Percentiles rank a stretch among this genome's conserved stretches.
phyloP scores from a whole-genome alignment of 768 basidiomycete species.

The Tylopilus rubrobrunneus region DNA sequence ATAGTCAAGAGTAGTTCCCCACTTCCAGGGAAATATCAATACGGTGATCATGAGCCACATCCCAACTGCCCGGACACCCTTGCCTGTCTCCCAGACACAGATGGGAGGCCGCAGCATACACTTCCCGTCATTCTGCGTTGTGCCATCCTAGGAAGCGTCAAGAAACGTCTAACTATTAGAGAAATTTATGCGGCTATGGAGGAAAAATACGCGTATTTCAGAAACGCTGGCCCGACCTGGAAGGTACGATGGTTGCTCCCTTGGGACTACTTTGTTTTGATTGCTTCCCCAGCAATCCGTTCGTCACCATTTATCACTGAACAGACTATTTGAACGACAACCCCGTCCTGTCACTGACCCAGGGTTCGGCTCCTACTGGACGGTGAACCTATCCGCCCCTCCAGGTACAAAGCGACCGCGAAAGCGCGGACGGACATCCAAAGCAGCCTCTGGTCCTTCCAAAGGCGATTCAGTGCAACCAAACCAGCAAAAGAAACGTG shows the following conservation, averaged over 20 bases:
- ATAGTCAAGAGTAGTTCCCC: constrained; percentile 20
- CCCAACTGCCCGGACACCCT: constrained; percentile 76
- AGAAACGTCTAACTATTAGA: constrained; percentile 73
- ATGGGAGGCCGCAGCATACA: constrained; percentile 77
- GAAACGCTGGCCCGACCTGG: constrained; percentile 78
- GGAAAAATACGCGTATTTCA: constrained; percentile 78
- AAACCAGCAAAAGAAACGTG: constrained; percentile 36
- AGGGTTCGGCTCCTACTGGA: constrained; percentile 87
- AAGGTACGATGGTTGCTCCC: constrained; percentile 48
- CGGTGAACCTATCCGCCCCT: constrained; percentile 80
- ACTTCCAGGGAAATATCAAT: constrained; percentile 23
- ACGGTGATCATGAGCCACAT: constrained; percentile 55
- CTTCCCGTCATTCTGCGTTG: constrained; percentile 82
- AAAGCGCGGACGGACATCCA: constrained; percentile 66
- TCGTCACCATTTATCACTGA: constrained; percentile 78
- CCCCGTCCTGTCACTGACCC: constrained; percentile 81
- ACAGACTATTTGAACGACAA: constrained; percentile 78
- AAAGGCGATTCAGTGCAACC: constrained; percentile 7
- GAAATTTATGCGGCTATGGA: constrained; percentile 89
- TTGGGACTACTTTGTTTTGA: neutral
- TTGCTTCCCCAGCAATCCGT: constrained; percentile 68
- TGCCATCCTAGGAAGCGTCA: constrained; percentile 74
- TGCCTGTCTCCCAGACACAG: constrained; percentile 73
- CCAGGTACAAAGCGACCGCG: constrained; percentile 84
- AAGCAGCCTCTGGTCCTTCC: constrained; percentile 32